A percentile compares a stretch with the other conserved stretches of the same genome.
These are phyloP conservation scores for Pichia manshurica DNA, from an alignment of 805 yeast species.

Conservation along the genomic window DNA sequence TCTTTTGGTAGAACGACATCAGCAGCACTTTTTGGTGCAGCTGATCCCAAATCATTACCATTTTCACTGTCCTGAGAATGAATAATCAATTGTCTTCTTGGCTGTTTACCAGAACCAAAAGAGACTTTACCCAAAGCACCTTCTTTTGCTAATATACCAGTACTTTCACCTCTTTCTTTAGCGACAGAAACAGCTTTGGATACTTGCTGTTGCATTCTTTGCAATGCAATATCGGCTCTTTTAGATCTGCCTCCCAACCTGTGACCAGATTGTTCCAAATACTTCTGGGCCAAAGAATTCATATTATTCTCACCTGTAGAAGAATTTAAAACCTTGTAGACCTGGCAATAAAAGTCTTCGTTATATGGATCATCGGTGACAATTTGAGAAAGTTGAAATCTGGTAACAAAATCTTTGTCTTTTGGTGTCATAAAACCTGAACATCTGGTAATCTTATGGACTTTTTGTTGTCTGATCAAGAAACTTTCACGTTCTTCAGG, in stretches of 20 bases:
- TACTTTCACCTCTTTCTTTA: slow-evolving; percentile 67
- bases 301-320: slow-evolving; percentile 53
- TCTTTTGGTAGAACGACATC: slow-evolving; percentile 29
- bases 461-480: slow-evolving; percentile 66
- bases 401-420: slow-evolving; percentile 91
- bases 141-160: slow-evolving; percentile 56
- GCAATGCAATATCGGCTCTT: slow-evolving; percentile 85
- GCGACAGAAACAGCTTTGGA: slow-evolving; percentile 95
- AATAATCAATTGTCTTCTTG: slow-evolving; percentile 76
- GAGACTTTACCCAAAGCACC: slow-evolving; percentile 90
- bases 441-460: slow-evolving; percentile 66
- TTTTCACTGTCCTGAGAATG: slow-evolving; percentile 28
- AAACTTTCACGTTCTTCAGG: slow-evolving; percentile 70
- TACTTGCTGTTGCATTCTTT: slow-evolving; percentile 97
- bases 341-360: slow-evolving; percentile 95
- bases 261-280: slow-evolving; percentile 86
- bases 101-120: slow-evolving; percentile 72
- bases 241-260: slow-evolving; percentile 79
- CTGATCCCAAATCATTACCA: slow-evolving; percentile 9
- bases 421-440: slow-evolving; percentile 96
- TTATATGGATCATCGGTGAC: slow-evolving; percentile 96
- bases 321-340: slow-evolving; percentile 67
- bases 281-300: slow-evolving; percentile 87
- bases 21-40: neutral
- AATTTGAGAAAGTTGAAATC: slow-evolving; percentile 90